Base-by-base conservation (phyloP, 805 yeast genomes). In the Candida wancherniae region DNA sequence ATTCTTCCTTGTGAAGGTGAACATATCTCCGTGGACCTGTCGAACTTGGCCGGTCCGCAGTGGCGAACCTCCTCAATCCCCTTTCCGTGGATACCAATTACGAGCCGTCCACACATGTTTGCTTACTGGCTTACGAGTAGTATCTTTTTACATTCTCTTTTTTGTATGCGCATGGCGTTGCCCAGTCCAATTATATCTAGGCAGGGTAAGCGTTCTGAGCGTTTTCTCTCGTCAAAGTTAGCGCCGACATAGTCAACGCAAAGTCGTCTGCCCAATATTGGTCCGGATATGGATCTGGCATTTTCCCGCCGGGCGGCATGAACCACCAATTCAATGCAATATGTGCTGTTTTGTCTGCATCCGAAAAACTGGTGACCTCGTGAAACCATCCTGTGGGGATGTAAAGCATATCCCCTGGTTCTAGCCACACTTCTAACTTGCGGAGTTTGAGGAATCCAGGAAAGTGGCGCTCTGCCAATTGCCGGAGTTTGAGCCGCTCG, bases 311-410 rank as follows among this genome's bases (percentile, higher is more conserved):
- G 0, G 86, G 85, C 4, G 88, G 85, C 6, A 74, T 63, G 48
- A 74, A 80, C 90, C 90, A 82, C 54, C 81, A 82, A 48, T 82
- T 82, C 8, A 80, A 45, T 0, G 88, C 87, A 20, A 73, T 61
- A 45, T 82, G 90, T 3, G 65, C 55, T 8, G 44, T 28, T 17
- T 47, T 48, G 10, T 43, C 50, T 5, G 37, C 42, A 7, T 50
- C 51, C 3, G 80, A 79, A 50, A 63, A 78, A 7, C 84, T 77
- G 1, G 84, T 71, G 2, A 82, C 90, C 51, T 82, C 90, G 50
- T 82, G 90, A 47, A 82, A 82, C 88, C 88, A 82, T 3, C 90
- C 87, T 1, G 83, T 71, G 1, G 90, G 90, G 15, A 82, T 50
- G 48, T 73, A 82, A 14, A 82, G 51, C 78, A 79, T 74, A 28